Conservation (phyloP, 768 basidiomycete genomes). For the Cytidiella melzeri region DNA sequence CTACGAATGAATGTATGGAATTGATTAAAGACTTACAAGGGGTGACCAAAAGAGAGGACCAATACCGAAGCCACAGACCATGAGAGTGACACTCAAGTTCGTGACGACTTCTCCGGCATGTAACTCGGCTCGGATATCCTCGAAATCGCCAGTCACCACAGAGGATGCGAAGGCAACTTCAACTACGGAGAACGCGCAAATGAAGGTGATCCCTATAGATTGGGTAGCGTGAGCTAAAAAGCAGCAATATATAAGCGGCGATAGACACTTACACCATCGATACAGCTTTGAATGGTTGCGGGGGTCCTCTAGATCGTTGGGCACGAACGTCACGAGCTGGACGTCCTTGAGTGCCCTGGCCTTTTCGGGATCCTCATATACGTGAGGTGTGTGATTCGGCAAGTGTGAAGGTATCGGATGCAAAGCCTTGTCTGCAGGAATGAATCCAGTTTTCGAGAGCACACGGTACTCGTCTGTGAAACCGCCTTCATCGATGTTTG, state of each 20-base stretch:
- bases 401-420: conserved; percentile 24
- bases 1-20: no score
- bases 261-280: conserved; percentile 27
- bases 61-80: conserved; percentile 32
- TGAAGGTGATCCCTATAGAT: conserved; percentile 24
- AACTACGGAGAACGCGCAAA: conserved; percentile 28
- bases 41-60: conserved; percentile 27
- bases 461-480: conserved; percentile 31
- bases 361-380: conserved; percentile 30
- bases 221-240: conserved; percentile 1
- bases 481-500: conserved; percentile 21
- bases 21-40: no score
- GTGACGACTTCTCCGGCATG: conserved; percentile 27
- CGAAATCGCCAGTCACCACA: conserved; percentile 32
- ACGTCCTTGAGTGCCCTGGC: conserved; percentile 25
- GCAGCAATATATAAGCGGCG: neutral
- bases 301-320: conserved; percentile 35
- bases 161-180: conserved; percentile 33
- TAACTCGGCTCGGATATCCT: conserved; percentile 28
- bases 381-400: conserved; percentile 14
- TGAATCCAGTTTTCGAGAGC: conserved; percentile 24
- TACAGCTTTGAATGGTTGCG: conserved; percentile 30
- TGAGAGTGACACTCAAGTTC: conserved; percentile 29
- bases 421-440: conserved; percentile 24
- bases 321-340: conserved; percentile 32